Base-by-base conservation (phyloP, 352 stramenopile genomes). In the Phytophthora capsici region DNA sequence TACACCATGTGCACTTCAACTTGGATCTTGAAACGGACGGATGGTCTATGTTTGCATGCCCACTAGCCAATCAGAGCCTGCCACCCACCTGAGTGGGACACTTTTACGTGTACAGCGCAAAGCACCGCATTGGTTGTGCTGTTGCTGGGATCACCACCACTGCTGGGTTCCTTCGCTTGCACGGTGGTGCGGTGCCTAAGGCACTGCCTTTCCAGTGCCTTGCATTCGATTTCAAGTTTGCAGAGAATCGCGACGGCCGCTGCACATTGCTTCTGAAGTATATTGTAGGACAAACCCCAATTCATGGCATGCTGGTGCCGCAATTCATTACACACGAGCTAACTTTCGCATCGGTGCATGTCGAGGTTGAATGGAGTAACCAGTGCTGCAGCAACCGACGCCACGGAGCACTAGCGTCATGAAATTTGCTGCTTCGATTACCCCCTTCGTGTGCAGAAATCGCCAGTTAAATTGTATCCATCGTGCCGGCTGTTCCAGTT, bases 391-490 rank as follows among this genome's bases (percentile, higher is more conserved):
- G 9, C 28, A 34, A 34, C 28, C 28, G 8, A 34, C 28, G 7
- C 28, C 28, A 32, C 8, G 28, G 10, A 34, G 28, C 28, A 34
- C 28, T 34, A 5, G 26, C 26, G 25, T 30, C 25, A 7, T 7
- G 26, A 30, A 30, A n/a, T 14, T 56, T 36, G 14, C 50, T 44
- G 37, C 26, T 44, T 58, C 36, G 46, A 58, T 69, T 69, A 56
- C 28, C 41, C 40, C 19, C 47, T 26, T 44, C 52, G 41, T 45
- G 63, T 68, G 43, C 57, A 71, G 63, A 71, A 55, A 63, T 68
- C 63, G 63, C 63, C 63, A 71, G 63, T 71, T 51, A 63, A 16
- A 16, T 45, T 63, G 63, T 63, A 71, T 57, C 63, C 63, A 68
- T 68, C 36, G 30, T 40, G 30, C 43, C 63, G 57, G 63, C 63